Percentiles rank a stretch among this genome's conserved stretches.
Conservation (phyloP, 2,329 filamentous ascomycete genomes). For the Nigrospora oryzae region DNA sequence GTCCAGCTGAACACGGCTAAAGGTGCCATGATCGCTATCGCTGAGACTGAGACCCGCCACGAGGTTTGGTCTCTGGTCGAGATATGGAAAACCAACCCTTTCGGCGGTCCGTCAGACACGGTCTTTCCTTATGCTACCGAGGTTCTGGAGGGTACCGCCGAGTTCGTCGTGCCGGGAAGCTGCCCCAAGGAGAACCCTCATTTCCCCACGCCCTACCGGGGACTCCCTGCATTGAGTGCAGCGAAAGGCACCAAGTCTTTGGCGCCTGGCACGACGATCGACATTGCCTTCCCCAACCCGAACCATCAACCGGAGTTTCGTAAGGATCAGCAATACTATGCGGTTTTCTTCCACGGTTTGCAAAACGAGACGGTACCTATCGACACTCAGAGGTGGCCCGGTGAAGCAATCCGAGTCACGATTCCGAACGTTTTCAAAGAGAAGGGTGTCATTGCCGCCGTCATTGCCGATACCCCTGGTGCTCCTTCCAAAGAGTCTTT, state of each 20-base stretch:
- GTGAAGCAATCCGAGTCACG: conserved; percentile 17
- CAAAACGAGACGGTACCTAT: conserved; percentile 25
- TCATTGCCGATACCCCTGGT: conserved; percentile 24
- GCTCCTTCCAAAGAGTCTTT: conserved; percentile 25
- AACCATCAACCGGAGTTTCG: conserved; percentile 17
- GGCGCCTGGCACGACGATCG: conserved; percentile 19
- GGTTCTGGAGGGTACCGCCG: conserved; percentile 27
- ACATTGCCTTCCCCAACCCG: conserved; percentile 19
- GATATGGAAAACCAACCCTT: conserved; percentile 27
- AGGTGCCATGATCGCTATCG: conserved; percentile 25
- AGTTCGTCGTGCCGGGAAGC: conserved; percentile 12
- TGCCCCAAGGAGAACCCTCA: conserved; percentile 26
- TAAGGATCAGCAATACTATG: conserved; percentile 22
- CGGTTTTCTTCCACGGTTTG: conserved; percentile 30
- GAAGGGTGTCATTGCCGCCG: conserved; percentile 24
- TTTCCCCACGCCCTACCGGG: conserved; percentile 25
- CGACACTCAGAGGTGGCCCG: conserved; percentile 15
- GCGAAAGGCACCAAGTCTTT: conserved; percentile 15
- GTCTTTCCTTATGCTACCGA: conserved; percentile 30
- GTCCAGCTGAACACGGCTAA: conserved; percentile 21
- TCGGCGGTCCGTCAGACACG: conserved; percentile 30
- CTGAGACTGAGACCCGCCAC: conserved; percentile 27
- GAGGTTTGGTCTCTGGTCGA: conserved; percentile 31
- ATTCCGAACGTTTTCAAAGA: conserved; percentile 25
- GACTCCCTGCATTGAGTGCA: conserved; percentile 21